phyloP scores from a whole-genome alignment of 2,329 filamentous ascomycete species.

The Trichoderma sp. region DNA sequence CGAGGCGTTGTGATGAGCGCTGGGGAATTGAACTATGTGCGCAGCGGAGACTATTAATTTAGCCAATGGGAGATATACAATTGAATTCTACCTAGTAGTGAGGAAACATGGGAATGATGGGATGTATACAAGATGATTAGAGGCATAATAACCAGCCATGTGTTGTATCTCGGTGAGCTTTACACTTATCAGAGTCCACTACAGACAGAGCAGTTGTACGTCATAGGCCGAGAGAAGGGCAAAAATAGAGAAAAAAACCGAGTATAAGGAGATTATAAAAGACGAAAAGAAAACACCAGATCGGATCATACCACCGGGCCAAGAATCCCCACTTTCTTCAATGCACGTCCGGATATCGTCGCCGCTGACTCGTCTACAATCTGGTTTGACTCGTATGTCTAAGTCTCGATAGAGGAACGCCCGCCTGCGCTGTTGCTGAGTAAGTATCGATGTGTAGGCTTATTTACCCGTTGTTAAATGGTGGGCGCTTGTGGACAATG shows the following conservation, averaged over 20 bases:
- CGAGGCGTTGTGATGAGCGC: neutral
- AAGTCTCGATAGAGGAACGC: neutral
- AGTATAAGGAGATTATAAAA: neutral
- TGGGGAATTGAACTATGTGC: neutral
- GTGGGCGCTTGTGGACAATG: neutral
- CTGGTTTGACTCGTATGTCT: neutral
- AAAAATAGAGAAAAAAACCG: neutral
- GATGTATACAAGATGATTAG: neutral
- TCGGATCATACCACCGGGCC: neutral
- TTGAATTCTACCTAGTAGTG: neutral
- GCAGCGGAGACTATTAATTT: neutral
- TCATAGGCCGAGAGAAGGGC: neutral
- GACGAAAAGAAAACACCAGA: neutral
- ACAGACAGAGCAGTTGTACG: neutral
- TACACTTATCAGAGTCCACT: neutral
- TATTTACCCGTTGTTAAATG: neutral
- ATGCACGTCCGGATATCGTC: neutral
- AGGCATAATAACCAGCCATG: neutral
- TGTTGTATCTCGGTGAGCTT: neutral
- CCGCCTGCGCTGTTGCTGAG: neutral
- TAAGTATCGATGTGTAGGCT: neutral
- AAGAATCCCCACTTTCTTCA: neutral
- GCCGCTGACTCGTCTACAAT: neutral
- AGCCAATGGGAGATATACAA: neutral
- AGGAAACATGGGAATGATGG: neutral